A percentile compares a stretch with the other conserved stretches of the same genome.
Conservation (phyloP, 225 moss, liverwort and hornwort genomes). For the Takakia lepidozioides region DNA sequence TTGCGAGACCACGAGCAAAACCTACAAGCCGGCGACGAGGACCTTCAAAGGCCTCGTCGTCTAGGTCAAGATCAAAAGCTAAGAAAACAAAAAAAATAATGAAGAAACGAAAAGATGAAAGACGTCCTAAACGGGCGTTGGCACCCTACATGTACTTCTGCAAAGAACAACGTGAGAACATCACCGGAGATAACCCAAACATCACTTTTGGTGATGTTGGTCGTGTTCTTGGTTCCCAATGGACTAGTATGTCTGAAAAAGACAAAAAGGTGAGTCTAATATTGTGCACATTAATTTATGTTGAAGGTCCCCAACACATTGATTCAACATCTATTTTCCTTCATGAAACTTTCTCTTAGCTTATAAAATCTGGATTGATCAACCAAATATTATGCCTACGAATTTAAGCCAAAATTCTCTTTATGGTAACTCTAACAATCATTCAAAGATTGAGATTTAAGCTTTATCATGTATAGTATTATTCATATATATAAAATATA, state of each 20-base stretch:
- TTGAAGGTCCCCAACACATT: not conserved
- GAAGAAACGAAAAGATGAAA: slow-evolving; percentile 15
- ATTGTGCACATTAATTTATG: too few species aligned
- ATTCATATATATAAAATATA: too few species aligned
- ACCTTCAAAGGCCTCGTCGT: slow-evolving; percentile 19
- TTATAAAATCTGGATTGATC: too few species aligned
- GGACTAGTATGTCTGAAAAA: slow-evolving; percentile 59
- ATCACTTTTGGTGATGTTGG: slow-evolving; percentile 67
- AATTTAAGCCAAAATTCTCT: too few species aligned
- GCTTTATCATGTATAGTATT: too few species aligned
- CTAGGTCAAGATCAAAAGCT: slow-evolving; percentile 14
- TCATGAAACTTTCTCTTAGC: not conserved
- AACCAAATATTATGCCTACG: too few species aligned
- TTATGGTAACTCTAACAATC: too few species aligned
- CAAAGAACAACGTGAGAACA: slow-evolving; percentile 58
- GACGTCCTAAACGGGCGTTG: slow-evolving; percentile 68
- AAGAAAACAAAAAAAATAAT: slow-evolving; percentile 8
- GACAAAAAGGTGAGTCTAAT: slow-evolving; percentile 56
- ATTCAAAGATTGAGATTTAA: too few species aligned
- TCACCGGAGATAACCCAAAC: slow-evolving; percentile 58
- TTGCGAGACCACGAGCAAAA: slow-evolving; percentile 28
- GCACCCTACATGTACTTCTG: slow-evolving; percentile 83
- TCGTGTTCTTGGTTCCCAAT: slow-evolving; percentile 68
- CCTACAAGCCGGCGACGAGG: slow-evolving; percentile 10
- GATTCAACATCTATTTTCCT: not conserved